A percentile compares a stretch with the other conserved stretches of the same genome.
phyloP scores from a whole-genome alignment of 495 filamentous ascomycete species.

The Neurospora sublineolata region DNA sequence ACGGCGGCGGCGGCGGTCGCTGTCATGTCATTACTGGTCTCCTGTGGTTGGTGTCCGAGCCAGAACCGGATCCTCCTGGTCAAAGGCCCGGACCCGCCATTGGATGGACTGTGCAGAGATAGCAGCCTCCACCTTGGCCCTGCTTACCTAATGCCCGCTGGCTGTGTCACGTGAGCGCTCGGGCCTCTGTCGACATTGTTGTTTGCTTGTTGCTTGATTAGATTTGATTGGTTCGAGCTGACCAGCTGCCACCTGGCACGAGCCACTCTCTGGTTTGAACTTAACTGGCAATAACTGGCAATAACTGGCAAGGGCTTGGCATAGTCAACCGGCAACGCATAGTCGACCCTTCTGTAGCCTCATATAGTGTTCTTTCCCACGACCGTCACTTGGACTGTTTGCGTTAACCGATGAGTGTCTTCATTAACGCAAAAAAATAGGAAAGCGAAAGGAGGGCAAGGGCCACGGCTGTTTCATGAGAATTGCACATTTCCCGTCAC shows the following conservation, averaged over 20 bases:
- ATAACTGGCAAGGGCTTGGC: background rate
- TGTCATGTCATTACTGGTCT: background rate
- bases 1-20: background rate
- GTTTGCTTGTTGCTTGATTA: background rate
- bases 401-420: background rate
- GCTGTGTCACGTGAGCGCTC: background rate
- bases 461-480: background rate
- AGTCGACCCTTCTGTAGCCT: background rate
- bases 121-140: background rate
- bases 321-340: background rate
- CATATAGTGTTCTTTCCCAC: background rate
- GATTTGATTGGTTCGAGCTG: background rate
- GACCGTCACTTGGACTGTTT: background rate
- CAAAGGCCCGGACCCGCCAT: background rate
- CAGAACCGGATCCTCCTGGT: background rate
- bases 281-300: no score
- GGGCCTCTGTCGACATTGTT: background rate
- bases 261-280: background rate
- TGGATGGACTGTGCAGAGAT: background rate
- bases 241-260: background rate
- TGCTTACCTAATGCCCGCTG: background rate
- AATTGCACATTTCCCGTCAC: background rate
- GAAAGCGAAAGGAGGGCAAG: background rate
- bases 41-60: background rate
- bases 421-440: background rate